Evolutionary conservation across 169 alveolate genomes (phyloP).

Genomic region (Cystoisospora suis): DNA sequence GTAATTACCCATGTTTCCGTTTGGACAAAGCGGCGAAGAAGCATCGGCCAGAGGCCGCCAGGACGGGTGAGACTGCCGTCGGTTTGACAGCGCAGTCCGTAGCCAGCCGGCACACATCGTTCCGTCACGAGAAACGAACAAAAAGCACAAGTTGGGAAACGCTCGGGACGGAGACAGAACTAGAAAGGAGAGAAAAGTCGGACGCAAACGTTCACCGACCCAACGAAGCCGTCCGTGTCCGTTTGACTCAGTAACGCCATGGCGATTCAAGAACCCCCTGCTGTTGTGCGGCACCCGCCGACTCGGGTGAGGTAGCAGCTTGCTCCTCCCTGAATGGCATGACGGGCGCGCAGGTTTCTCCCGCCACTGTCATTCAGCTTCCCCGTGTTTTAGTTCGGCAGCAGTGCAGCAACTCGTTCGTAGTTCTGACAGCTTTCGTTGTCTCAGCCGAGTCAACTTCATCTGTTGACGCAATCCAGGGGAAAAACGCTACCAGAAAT

Average conservation of each 20-base stretch:
- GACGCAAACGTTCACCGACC: not conserved
- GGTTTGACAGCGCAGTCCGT: not conserved
- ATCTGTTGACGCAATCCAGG: too few relatives aligned
- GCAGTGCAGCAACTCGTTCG: too few relatives aligned
- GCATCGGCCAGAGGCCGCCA: conserved; percentile 29
- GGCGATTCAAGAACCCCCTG: not conserved
- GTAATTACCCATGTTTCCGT: not conserved
- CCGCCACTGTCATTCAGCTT: too few relatives aligned
- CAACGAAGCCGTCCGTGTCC: not conserved
- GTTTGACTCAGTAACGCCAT: not conserved
- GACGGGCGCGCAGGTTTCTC: too few relatives aligned
- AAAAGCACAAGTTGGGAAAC: not conserved
- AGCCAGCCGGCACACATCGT: conserved; percentile 1
- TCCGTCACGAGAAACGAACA: not conserved
- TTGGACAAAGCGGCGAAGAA: not conserved
- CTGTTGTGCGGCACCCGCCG: not conserved
- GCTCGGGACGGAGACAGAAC: not conserved
- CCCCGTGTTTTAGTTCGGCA: too few relatives aligned
- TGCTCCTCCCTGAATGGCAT: too few relatives aligned
- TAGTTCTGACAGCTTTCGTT: too few relatives aligned
- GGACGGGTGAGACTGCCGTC: conserved; percentile 3
- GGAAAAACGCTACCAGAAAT: too few relatives aligned
- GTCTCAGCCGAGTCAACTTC: too few relatives aligned
- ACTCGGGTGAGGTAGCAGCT: too few relatives aligned
- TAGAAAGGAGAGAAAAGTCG: not conserved